Percentiles rank a stretch among this genome's conserved stretches.
Evolutionary conservation across 495 filamentous ascomycete genomes (phyloP).

Genomic region (Trichoderma virens): DNA sequence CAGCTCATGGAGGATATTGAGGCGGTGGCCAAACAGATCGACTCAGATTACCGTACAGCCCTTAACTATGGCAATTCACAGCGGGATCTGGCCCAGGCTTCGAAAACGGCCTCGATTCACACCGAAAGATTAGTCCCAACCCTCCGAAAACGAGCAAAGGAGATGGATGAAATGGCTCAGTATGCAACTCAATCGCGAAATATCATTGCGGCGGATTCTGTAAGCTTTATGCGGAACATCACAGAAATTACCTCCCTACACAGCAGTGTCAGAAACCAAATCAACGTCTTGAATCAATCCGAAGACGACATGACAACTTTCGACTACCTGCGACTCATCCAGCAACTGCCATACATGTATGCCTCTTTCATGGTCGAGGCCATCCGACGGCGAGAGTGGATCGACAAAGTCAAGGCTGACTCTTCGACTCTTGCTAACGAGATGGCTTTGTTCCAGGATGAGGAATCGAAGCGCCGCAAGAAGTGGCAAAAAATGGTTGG

Average conservation of each 20-base stretch:
- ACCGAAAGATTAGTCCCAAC: constrained; percentile 84
- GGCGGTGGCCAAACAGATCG: constrained; percentile 74
- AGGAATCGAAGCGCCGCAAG: constrained; percentile 78
- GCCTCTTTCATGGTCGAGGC: constrained; percentile 82
- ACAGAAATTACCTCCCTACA: constrained; percentile 68
- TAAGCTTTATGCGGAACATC: constrained; percentile 70
- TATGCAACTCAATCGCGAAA: constrained; percentile 57
- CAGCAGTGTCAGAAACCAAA: constrained; percentile 57
- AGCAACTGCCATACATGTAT: constrained; percentile 78
- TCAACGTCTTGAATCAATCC: constrained; percentile 62
- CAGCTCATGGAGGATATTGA: constrained; percentile 77
- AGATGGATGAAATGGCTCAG: constrained; percentile 67
- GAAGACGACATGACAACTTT: constrained; percentile 63
- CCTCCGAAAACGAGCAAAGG: constrained; percentile 57
- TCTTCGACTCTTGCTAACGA: constrained; percentile 82
- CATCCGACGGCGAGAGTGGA: constrained; percentile 80
- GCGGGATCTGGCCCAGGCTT: constrained; percentile 70
- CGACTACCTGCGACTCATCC: constrained; percentile 64
- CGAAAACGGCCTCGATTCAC: constrained; percentile 77
- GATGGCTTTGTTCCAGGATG: constrained; percentile 80
- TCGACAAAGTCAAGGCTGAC: constrained; percentile 76
- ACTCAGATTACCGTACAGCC: constrained; percentile 77
- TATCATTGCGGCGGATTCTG: constrained; percentile 46
- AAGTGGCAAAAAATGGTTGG: constrained; percentile 84
- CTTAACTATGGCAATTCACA: constrained; percentile 56